Percentiles rank a stretch among this genome's conserved stretches.
Conservation (phyloP, 2,329 filamentous ascomycete species). For the Alternaria atra region DNA sequence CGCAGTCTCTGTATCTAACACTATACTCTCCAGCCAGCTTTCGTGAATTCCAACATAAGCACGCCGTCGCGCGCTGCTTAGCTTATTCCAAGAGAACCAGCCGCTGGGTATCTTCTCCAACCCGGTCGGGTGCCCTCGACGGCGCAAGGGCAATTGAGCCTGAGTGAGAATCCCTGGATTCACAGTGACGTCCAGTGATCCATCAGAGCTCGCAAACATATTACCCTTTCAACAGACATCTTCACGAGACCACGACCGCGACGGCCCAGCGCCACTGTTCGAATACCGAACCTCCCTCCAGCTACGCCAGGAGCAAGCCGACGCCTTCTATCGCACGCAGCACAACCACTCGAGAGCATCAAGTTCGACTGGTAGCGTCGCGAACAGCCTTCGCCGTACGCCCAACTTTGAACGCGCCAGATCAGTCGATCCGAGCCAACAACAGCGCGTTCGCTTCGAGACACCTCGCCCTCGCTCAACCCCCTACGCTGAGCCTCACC, state of each 20-base stretch:
- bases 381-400: constrained; percentile 63
- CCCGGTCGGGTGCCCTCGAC: constrained; percentile 33
- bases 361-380: constrained; percentile 61
- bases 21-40: constrained; percentile 30
- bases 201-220: constrained; percentile 41
- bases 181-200: constrained; percentile 41
- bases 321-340: constrained; percentile 45
- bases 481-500: constrained; percentile 56
- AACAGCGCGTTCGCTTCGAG: constrained; percentile 47
- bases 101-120: constrained; percentile 27
- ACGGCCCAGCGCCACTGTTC: constrained; percentile 37
- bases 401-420: constrained; percentile 58
- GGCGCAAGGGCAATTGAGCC: constrained; percentile 28
- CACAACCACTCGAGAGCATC: constrained; percentile 58
- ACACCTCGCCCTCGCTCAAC: constrained; percentile 43
- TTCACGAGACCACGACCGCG: constrained; percentile 50
- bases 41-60: constrained; percentile 30
- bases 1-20: constrained; percentile 33
- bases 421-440: constrained; percentile 56
- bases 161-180: constrained; percentile 21
- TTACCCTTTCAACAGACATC: constrained; percentile 29
- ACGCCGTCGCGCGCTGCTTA: constrained; percentile 22
- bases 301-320: constrained; percentile 55
- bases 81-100: constrained; percentile 17
- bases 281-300: constrained; percentile 50